These are phyloP conservation scores for Phytophthora meadii DNA, from an alignment of 352 stramenopile species.

Conservation along the genomic window DNA sequence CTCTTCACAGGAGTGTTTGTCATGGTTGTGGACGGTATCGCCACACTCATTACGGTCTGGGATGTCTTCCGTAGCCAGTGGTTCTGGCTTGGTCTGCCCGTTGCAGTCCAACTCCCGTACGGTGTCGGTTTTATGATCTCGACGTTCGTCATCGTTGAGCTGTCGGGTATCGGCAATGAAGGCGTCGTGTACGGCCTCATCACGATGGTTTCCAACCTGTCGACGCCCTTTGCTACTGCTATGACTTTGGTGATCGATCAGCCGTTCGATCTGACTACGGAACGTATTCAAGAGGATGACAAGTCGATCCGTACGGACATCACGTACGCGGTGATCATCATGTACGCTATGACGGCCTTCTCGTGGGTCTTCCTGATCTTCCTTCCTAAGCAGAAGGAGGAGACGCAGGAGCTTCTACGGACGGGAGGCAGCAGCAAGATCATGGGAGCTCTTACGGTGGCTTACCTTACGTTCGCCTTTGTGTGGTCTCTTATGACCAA, in stretches of 20 bases:
- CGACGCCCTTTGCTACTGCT: constrained; percentile 38
- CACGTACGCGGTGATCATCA: constrained; percentile 45
- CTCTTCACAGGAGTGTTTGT: constrained; percentile 31
- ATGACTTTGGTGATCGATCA: constrained; percentile 45
- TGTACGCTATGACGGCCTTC: constrained; percentile 40
- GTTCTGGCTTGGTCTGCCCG: constrained; percentile 38
- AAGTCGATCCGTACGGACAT: constrained; percentile 39
- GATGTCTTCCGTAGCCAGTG: constrained; percentile 46
- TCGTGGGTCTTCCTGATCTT: constrained; percentile 43
- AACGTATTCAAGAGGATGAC: constrained; percentile 43
- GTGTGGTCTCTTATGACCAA: constrained; percentile 48
- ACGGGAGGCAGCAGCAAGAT: constrained; percentile 41
- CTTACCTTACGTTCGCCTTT: constrained; percentile 36
- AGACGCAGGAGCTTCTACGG: constrained; percentile 35
- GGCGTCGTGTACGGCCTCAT: constrained; percentile 45
- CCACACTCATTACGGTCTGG: constrained; percentile 39
- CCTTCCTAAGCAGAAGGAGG: constrained; percentile 43
- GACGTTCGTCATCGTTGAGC: constrained; percentile 45
- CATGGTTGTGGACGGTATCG: constrained; percentile 33
- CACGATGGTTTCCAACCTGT: constrained; percentile 42
- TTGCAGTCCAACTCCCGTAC: constrained; percentile 38
- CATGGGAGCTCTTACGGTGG: constrained; percentile 33
- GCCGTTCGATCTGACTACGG: constrained; percentile 42
- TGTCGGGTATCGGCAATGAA: constrained; percentile 51
- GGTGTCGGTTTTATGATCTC: constrained; percentile 44